Evolutionary conservation across 2,329 filamentous ascomycete species (phyloP).

Genomic region (Apiospora koreana): DNA sequence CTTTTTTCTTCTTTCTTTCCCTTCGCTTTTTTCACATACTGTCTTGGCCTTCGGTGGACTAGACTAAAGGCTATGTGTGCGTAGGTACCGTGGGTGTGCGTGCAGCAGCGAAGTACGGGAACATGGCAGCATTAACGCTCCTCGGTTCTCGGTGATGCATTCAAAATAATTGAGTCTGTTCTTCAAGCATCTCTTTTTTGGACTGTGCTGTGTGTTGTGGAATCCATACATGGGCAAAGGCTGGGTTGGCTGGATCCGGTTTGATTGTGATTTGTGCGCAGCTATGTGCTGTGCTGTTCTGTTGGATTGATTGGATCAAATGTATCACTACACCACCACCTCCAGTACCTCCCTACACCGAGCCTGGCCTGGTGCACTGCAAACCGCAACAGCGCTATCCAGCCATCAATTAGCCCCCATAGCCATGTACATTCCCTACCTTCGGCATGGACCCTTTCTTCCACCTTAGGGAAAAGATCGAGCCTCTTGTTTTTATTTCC

Average conservation of each 20-base stretch:
- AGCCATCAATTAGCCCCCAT: neutral
- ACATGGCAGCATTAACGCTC: neutral
- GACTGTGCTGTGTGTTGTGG: neutral
- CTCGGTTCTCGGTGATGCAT: neutral
- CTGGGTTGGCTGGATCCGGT: slow-evolving; percentile 3
- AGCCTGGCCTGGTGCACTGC: neutral
- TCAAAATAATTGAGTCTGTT: neutral
- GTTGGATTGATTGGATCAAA: neutral
- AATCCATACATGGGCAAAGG: slow-evolving; percentile 1
- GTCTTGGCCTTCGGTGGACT: neutral
- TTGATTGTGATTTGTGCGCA: slow-evolving; percentile 7
- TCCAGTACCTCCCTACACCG: neutral
- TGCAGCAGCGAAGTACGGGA: neutral
- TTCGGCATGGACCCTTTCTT: neutral
- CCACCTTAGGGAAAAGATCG: neutral
- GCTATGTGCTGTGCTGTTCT: neutral
- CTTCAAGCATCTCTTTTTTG: neutral
- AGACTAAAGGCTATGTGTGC: neutral
- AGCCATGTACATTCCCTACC: neutral
- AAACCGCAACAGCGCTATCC: neutral
- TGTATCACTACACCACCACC: neutral
- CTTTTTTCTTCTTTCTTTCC: neutral
- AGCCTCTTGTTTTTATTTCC: neutral
- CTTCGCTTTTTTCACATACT: neutral
- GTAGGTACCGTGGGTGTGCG: neutral